Conservation (phyloP, 2,329 filamentous ascomycete genomes). For the Aotearoamyces nothofagi region DNA sequence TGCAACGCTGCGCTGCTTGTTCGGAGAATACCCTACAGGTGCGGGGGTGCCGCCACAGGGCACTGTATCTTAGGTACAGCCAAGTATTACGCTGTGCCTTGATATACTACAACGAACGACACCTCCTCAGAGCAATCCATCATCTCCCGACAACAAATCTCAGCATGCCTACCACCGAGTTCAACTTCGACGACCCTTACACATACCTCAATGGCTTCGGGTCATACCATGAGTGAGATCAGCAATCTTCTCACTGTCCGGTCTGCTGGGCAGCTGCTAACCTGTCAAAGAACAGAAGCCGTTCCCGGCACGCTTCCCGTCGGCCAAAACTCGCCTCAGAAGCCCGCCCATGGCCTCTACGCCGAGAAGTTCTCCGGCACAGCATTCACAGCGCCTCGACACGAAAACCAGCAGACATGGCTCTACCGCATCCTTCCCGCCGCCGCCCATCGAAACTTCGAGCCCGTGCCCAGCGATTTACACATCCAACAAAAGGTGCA, state of each 20-base stretch:
- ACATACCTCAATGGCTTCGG: constrained; percentile 30
- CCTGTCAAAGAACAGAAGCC: constrained; percentile 54
- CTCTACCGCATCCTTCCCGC: constrained; percentile 39
- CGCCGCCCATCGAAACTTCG: constrained; percentile 28
- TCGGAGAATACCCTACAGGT: no score
- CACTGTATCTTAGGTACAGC: no score
- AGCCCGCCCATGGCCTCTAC: constrained; percentile 52
- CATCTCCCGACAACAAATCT: no score
- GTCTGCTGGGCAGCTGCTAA: no score
- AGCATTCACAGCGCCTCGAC: constrained; percentile 38
- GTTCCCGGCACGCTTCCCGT: constrained; percentile 48
- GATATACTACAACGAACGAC: no score
- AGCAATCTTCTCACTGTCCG: constrained; percentile 9
- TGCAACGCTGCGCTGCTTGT: no score
- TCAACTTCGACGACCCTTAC: constrained; percentile 34
- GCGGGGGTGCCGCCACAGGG: no score
- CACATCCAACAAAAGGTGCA: constrained; percentile 29
- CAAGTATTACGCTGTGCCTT: no score
- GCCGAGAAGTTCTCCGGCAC: constrained; percentile 47
- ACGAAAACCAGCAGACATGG: constrained; percentile 42
- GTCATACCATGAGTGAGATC: no score
- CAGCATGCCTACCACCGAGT: no score
- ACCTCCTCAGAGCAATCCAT: no score
- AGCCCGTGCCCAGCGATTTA: constrained; percentile 15
- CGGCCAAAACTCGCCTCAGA: constrained; percentile 54